These are phyloP conservation scores for Colletotrichum filicis DNA, from an alignment of 2,329 filamentous ascomycete genomes.

Conservation along the genomic window DNA sequence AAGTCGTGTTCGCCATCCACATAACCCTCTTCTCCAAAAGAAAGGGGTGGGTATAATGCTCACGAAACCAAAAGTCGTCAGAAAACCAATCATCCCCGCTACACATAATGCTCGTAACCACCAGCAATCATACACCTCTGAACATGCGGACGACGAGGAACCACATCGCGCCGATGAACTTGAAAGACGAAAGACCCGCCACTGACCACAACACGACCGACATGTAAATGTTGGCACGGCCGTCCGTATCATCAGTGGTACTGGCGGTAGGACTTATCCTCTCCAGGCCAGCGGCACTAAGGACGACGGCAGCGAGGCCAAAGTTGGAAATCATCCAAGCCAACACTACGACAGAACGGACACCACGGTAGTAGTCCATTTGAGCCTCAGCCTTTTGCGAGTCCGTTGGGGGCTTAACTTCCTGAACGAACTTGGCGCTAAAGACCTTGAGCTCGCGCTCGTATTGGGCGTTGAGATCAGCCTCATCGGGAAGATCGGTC, in stretches of 20 bases:
- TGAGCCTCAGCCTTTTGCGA: slow-evolving; percentile 79
- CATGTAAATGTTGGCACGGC: slow-evolving; percentile 84
- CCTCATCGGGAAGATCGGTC: slow-evolving; percentile 94
- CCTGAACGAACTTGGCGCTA: slow-evolving; percentile 76
- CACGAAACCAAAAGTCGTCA: slow-evolving; percentile 10
- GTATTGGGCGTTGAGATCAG: slow-evolving; percentile 95
- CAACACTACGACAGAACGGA: slow-evolving; percentile 90
- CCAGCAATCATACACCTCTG: slow-evolving; percentile 67
- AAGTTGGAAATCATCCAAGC: slow-evolving; percentile 98
- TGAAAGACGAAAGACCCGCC: slow-evolving; percentile 83
- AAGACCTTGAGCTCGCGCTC: slow-evolving; percentile 85
- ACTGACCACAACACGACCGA: slow-evolving; percentile 90
- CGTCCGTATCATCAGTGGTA: slow-evolving; percentile 54
- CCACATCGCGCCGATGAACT: slow-evolving; percentile 89
- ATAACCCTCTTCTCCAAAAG: slow-evolving; percentile 7
- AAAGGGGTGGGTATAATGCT: slow-evolving; percentile 33
- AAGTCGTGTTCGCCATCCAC: slow-evolving; percentile 34
- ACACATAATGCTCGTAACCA: neutral
- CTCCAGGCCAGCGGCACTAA: slow-evolving; percentile 87
- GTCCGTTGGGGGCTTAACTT: slow-evolving; percentile 69
- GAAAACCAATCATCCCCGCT: neutral
- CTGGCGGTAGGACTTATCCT: slow-evolving; percentile 62
- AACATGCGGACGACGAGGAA: slow-evolving; percentile 92
- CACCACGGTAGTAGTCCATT: slow-evolving; percentile 98
- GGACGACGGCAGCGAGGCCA: slow-evolving; percentile 84